Evolutionary conservation across 1,139 yeast species (phyloP).

Genomic region (Yamadazyma blattariae): DNA sequence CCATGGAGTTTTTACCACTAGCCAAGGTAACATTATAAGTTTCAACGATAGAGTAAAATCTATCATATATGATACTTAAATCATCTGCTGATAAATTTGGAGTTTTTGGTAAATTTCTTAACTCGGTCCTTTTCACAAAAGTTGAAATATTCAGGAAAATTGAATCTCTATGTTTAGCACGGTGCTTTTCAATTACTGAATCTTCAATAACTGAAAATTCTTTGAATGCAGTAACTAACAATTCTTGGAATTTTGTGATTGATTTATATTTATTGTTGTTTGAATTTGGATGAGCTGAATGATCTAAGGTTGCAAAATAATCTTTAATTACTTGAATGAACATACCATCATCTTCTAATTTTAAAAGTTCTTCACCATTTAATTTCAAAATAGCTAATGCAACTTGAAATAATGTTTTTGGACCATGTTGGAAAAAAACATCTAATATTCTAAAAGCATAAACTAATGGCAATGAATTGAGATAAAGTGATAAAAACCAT

Average conservation of each 20-base stretch:
- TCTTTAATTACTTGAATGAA: slow-evolving; percentile 82
- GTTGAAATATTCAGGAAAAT: slow-evolving; percentile 83
- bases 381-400: slow-evolving; percentile 84
- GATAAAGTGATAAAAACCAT: slow-evolving; percentile 89
- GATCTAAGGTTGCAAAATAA: slow-evolving; percentile 76
- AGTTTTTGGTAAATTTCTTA: slow-evolving; percentile 78
- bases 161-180: slow-evolving; percentile 69
- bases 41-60: slow-evolving; percentile 78
- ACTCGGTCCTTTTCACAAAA: slow-evolving; percentile 88
- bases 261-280: slow-evolving; percentile 60
- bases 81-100: slow-evolving; percentile 56
- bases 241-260: slow-evolving; percentile 83
- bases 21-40: slow-evolving; percentile 64
- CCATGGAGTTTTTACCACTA: slow-evolving; percentile 69
- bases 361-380: slow-evolving; percentile 79
- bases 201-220: slow-evolving; percentile 85
- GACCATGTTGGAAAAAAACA: slow-evolving; percentile 87
- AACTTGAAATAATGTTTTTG: slow-evolving; percentile 86
- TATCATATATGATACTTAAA: slow-evolving; percentile 73
- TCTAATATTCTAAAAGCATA: slow-evolving; percentile 92
- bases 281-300: slow-evolving; percentile 76
- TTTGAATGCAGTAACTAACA: slow-evolving; percentile 86
- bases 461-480: slow-evolving; percentile 91
- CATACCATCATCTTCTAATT: slow-evolving; percentile 88
- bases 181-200: slow-evolving; percentile 62